Conservation (phyloP, 2,329 filamentous ascomycete genomes). For the Pseudofabraea citricarpa region DNA sequence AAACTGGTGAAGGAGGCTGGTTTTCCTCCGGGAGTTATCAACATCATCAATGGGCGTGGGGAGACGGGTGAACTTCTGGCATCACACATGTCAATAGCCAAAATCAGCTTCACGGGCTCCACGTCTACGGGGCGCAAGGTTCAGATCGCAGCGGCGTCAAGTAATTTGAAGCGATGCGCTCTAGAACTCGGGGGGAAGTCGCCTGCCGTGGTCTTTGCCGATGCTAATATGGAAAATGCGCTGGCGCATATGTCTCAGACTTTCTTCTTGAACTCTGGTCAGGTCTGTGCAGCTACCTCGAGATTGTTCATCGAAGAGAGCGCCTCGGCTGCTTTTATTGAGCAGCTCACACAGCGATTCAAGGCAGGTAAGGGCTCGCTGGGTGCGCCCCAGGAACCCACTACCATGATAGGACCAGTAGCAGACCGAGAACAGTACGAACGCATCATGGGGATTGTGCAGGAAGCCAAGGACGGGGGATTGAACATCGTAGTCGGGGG, state of each 20-base stretch:
- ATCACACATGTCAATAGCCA: constrained; percentile 61
- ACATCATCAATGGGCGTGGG: constrained; percentile 66
- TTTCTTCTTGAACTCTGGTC: constrained; percentile 56
- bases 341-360: constrained; percentile 15
- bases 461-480: constrained; percentile 1
- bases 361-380: not conserved
- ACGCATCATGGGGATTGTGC: constrained; percentile 2
- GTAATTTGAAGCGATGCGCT: constrained; percentile 58
- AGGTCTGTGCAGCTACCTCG: constrained; percentile 49
- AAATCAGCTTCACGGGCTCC: constrained; percentile 72
- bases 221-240: constrained; percentile 40
- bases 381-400: not conserved
- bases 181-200: constrained; percentile 61
- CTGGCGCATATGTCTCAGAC: constrained; percentile 16
- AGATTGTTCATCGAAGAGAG: constrained; percentile 60
- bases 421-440: constrained; percentile 8
- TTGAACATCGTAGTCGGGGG: not conserved
- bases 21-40: constrained; percentile 71
- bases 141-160: constrained; percentile 58
- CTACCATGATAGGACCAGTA: constrained; percentile 4
- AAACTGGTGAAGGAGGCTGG: constrained; percentile 63
- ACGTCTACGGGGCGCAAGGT: constrained; percentile 64
- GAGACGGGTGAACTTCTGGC: constrained; percentile 60
- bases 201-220: constrained; percentile 55
- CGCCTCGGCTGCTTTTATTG: constrained; percentile 56